phyloP scores from a whole-genome alignment of 805 yeast species.

The Saccharomycopsis sp. region DNA sequence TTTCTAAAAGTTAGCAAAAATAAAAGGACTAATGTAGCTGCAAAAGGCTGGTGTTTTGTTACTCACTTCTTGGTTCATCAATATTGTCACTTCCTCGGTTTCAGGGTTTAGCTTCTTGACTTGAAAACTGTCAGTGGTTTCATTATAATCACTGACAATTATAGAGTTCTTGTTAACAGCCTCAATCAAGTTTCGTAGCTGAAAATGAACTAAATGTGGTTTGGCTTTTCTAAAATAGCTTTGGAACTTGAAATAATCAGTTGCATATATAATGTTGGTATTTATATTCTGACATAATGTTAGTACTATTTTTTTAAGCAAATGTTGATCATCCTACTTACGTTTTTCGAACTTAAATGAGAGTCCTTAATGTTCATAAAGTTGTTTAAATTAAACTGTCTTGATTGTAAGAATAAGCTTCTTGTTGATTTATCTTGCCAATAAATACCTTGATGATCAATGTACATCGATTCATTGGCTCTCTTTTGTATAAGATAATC shows the following conservation, averaged over 20 bases:
- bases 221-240: conserved; percentile 36
- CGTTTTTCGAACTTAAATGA: conserved; percentile 21
- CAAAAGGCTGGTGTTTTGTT: neutral
- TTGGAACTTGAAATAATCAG: conserved; percentile 24
- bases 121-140: conserved; percentile 9
- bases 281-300: neutral
- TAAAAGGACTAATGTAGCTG: neutral
- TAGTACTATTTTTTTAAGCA: neutral
- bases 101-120: conserved; percentile 25
- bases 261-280: conserved; percentile 1
- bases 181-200: conserved; percentile 43
- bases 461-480: neutral
- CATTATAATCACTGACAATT: conserved; percentile 13
- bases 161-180: conserved; percentile 7
- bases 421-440: conserved; percentile 26
- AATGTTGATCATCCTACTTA: conserved; percentile 9
- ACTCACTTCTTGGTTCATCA: conserved; percentile 32
- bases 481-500: neutral
- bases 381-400: conserved; percentile 24
- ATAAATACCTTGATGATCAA: conserved; percentile 28
- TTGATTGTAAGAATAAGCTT: conserved; percentile 22
- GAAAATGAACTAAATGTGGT: conserved; percentile 50
- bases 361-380: conserved; percentile 26
- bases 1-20: conserved; percentile 8
- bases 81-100: conserved; percentile 25